A percentile compares a stretch with the other conserved stretches of the same genome.
Evolutionary conservation across 73 alveolate genomes (phyloP).

Genomic region (Diophrys appendiculata): DNA sequence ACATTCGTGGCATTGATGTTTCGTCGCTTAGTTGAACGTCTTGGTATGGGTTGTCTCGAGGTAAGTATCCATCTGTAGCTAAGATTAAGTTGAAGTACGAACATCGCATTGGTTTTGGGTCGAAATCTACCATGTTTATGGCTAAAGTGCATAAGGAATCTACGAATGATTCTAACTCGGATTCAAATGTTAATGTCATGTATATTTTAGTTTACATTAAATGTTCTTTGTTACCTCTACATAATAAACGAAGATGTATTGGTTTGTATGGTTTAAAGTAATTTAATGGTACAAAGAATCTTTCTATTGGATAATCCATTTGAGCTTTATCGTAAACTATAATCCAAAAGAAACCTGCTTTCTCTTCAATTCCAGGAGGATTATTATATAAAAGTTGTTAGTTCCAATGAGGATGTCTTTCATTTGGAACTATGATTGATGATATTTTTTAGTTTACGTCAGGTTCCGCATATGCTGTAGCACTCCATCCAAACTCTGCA

Average conservation of each 20-base stretch:
- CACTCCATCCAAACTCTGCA: conserved; percentile 96
- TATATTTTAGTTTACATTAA: conserved; percentile 83
- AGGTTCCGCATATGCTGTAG: conserved; percentile 77
- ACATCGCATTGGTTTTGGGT: conserved; percentile 91
- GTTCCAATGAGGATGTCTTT: conserved; percentile 97
- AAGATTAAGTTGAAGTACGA: conserved; percentile 75
- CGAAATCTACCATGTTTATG: conserved; percentile 86
- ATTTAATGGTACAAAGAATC: conserved; percentile 86
- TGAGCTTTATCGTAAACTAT: conserved; percentile 83
- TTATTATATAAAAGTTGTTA: conserved; percentile 87
- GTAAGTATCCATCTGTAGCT: conserved; percentile 89
- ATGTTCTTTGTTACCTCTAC: conserved; percentile 68
- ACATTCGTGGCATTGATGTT: conserved; percentile 83
- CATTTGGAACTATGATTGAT: conserved; percentile 82
- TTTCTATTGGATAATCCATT: conserved; percentile 82
- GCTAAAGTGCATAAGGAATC: conserved; percentile 92
- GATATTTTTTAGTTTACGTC: conserved; percentile 79
- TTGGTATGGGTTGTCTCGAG: conserved; percentile 83
- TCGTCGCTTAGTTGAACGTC: conserved; percentile 90
- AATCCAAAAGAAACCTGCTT: conserved; percentile 95
- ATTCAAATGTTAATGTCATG: conserved; percentile 91
- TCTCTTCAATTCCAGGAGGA: conserved; percentile 79
- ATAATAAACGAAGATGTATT: conserved; percentile 65
- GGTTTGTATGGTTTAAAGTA: conserved; percentile 94
- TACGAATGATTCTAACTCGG: conserved; percentile 81